Conservation (phyloP, 495 filamentous ascomycete genomes). For the Penicillium taxi region DNA sequence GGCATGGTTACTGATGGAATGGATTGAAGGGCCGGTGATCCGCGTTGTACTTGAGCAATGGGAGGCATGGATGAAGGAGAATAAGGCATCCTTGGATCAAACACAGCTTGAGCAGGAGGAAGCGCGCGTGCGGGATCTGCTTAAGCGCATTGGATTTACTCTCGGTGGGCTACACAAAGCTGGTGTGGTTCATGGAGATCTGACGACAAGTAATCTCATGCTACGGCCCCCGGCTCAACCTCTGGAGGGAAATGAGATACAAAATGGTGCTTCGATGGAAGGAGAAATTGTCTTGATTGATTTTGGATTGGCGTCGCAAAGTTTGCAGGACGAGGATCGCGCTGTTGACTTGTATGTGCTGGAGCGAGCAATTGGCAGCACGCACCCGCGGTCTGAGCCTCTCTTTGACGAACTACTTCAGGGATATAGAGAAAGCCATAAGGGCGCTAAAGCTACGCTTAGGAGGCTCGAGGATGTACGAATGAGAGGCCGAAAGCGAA, state of each 20-base stretch:
- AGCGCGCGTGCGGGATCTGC: constrained; percentile 45
- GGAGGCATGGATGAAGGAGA: constrained; percentile 40
- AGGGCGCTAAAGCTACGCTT: constrained; percentile 52
- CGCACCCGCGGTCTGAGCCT: constrained; percentile 78
- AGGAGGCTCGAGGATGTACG: constrained; percentile 86
- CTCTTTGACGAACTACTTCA: constrained; percentile 60
- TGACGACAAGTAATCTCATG: constrained; percentile 98
- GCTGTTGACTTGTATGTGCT: constrained; percentile 97
- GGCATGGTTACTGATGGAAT: constrained; percentile 87
- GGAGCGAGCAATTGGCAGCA: constrained; percentile 91
- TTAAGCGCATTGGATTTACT: constrained; percentile 63
- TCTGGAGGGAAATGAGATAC: constrained; percentile 22
- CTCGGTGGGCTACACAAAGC: constrained; percentile 74
- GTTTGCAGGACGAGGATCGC: constrained; percentile 79
- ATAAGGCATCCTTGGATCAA: constrained; percentile 9
- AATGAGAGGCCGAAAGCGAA: constrained; percentile 93
- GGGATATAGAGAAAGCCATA: constrained; percentile 53
- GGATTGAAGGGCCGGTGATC: constrained; percentile 68
- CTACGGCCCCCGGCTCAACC: constrained; percentile 36
- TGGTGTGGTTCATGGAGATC: constrained; percentile 86
- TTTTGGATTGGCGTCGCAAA: constrained; percentile 84
- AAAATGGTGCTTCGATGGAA: constrained; percentile 25
- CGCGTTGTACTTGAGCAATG: constrained; percentile 59
- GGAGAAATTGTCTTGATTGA: constrained; percentile 90
- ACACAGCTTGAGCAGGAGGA: constrained; percentile 32